phyloP scores from a whole-genome alignment of 2,329 filamentous ascomycete genomes.

The Verticillium tricorpus region DNA sequence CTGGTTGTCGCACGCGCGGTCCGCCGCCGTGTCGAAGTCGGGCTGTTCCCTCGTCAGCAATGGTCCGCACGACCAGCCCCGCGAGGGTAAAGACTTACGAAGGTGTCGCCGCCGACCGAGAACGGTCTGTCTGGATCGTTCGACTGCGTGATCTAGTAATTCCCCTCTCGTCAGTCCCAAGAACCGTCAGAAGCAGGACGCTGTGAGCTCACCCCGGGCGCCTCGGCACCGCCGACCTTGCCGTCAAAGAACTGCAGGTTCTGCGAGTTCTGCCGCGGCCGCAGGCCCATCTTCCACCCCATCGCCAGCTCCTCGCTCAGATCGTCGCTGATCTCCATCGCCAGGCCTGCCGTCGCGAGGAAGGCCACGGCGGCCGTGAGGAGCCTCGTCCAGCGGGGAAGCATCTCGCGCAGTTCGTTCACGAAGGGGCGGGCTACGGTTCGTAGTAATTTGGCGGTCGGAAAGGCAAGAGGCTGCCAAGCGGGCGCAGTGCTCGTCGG shows the following conservation, averaged over 20 bases:
- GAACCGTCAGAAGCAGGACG: background rate
- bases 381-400: background rate
- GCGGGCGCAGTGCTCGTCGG: background rate
- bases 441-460: background rate
- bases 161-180: background rate
- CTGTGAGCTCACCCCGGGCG: conserved; percentile 25
- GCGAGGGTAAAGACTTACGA: conserved; percentile 25
- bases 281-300: conserved; percentile 30
- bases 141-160: conserved; percentile 31
- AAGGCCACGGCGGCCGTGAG: background rate
- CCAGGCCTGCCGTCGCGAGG: conserved; percentile 5
- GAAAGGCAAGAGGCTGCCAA: background rate
- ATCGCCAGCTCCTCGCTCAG: conserved; percentile 18
- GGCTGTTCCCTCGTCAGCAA: conserved; percentile 22
- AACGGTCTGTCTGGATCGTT: conserved; percentile 35
- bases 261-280: conserved; percentile 22
- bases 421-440: background rate
- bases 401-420: background rate
- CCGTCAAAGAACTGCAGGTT: conserved; percentile 38
- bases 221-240: conserved; percentile 31
- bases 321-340: conserved; percentile 23
- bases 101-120: conserved; percentile 37
- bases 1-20: conserved; percentile 43
- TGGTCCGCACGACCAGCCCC: background rate
- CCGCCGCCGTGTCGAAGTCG: conserved; percentile 36